Evolutionary conservation across 1,139 yeast genomes (phyloP).

Genomic region (Yamadazyma jaroonii): DNA sequence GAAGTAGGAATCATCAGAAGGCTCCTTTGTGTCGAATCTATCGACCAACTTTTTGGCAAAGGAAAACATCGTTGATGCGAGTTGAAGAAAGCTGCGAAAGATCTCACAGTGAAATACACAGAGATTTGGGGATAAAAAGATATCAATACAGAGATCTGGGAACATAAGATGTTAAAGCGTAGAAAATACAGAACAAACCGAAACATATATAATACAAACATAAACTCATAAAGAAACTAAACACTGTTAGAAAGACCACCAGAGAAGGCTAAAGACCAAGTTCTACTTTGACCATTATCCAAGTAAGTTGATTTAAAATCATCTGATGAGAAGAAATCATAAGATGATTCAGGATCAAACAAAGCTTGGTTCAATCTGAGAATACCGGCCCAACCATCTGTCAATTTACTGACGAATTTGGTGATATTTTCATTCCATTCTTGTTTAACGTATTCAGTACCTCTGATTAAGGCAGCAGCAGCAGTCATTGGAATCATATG

Average conservation of each 20-base stretch:
- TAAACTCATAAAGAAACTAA: constrained; percentile 2
- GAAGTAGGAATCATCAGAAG: constrained; percentile 51
- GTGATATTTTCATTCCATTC: constrained; percentile 69
- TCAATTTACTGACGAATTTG: constrained; percentile 50
- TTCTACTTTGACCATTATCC: constrained; percentile 82
- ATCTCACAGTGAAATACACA: not conserved
- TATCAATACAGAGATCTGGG: too few species aligned
- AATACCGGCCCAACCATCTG: constrained; percentile 86
- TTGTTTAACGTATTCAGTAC: constrained; percentile 64
- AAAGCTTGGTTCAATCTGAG: constrained; percentile 74
- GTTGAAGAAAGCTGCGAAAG: not conserved
- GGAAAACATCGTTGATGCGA: constrained; percentile 58
- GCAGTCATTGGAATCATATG: constrained; percentile 88
- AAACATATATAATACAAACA: not conserved
- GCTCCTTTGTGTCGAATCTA: constrained; percentile 53
- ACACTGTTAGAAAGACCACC: constrained; percentile 39
- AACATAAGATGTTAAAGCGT: not conserved
- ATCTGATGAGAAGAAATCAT: constrained; percentile 57
- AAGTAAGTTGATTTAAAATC: constrained; percentile 39
- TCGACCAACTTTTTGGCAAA: constrained; percentile 84
- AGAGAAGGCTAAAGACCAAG: constrained; percentile 81
- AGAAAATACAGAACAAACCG: not conserved
- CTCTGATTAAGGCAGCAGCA: constrained; percentile 74
- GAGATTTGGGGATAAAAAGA: too few species aligned
- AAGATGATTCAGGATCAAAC: constrained; percentile 62